These are phyloP conservation scores for Pyricularia grisea DNA, from an alignment of 2,329 filamentous ascomycete genomes.

Conservation along the genomic window DNA sequence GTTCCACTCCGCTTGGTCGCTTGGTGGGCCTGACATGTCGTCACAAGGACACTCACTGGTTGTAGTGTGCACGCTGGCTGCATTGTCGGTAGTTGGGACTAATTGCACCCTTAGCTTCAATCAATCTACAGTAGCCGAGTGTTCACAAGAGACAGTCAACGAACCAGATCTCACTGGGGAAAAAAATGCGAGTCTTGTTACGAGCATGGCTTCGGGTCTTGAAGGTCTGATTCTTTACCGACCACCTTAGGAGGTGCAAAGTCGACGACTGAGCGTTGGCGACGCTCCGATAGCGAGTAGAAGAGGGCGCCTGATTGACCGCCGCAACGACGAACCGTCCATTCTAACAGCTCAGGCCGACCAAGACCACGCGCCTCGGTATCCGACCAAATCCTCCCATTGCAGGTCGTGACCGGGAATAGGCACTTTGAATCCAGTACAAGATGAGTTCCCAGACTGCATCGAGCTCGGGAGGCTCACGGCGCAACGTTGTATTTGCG, in stretches of 20 bases:
- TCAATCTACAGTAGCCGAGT: background rate
- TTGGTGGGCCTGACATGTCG: background rate
- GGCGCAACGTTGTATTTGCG: conserved; percentile 44
- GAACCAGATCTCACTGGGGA: background rate
- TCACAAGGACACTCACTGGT: background rate
- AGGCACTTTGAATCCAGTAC: background rate
- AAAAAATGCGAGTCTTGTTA: background rate
- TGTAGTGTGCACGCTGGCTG: background rate
- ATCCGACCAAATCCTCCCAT: background rate
- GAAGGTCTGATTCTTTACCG: background rate
- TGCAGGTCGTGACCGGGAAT: background rate
- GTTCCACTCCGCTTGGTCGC: background rate
- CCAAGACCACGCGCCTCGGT: background rate
- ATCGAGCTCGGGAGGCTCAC: conserved; percentile 8
- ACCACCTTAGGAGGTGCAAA: background rate
- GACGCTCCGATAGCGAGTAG: background rate
- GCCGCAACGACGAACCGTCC: background rate
- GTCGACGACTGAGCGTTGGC: background rate
- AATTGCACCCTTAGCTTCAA: background rate
- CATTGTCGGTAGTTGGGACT: background rate
- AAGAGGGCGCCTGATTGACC: background rate
- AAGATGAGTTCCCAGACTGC: background rate
- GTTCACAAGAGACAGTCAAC: background rate
- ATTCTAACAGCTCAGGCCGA: background rate
- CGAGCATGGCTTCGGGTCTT: background rate